phyloP scores from a whole-genome alignment of 2,329 filamentous ascomycete genomes.

The Colletotrichum higginsianum region DNA sequence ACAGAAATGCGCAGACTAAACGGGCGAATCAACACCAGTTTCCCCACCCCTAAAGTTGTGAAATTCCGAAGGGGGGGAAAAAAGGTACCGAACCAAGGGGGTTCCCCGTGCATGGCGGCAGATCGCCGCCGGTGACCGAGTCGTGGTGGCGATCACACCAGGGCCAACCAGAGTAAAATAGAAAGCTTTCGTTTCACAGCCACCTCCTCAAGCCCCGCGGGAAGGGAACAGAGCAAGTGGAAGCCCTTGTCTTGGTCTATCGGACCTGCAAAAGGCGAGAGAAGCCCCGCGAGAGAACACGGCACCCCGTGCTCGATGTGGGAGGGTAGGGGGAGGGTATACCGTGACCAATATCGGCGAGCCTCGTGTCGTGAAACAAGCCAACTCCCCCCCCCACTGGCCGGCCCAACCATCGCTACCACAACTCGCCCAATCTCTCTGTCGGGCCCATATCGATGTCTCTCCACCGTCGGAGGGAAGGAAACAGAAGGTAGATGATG shows the following conservation, averaged over 20 bases:
- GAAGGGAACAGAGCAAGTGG: conserved; percentile 3
- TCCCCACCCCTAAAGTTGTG: not conserved
- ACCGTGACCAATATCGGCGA: conserved; percentile 17
- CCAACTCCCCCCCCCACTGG: conserved; percentile 27
- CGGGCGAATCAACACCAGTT: conserved; percentile 2
- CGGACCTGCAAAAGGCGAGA: not conserved
- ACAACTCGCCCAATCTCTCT: conserved; percentile 1
- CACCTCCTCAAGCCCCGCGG: conserved; percentile 29
- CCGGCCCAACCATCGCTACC: conserved; percentile 11
- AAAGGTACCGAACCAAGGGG: not conserved
- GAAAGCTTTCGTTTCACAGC: conserved; percentile 23
- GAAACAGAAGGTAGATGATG: not conserved
- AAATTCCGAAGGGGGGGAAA: not conserved
- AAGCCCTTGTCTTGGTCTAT: not conserved
- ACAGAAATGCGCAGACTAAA: not conserved
- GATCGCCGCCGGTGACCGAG: conserved; percentile 28
- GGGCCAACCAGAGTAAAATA: conserved; percentile 11
- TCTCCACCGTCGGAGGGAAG: conserved; percentile 5
- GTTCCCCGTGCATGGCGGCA: conserved; percentile 20
- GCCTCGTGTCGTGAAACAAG: conserved; percentile 34
- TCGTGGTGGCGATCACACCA: conserved; percentile 14
- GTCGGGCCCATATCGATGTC: not conserved
- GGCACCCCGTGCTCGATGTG: not conserved
- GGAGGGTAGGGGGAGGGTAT: not conserved
- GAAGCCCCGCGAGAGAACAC: not conserved